Evolutionary conservation across 163 green algal species (phyloP).

Genomic region (Coccomyxa subellipsoidea): DNA sequence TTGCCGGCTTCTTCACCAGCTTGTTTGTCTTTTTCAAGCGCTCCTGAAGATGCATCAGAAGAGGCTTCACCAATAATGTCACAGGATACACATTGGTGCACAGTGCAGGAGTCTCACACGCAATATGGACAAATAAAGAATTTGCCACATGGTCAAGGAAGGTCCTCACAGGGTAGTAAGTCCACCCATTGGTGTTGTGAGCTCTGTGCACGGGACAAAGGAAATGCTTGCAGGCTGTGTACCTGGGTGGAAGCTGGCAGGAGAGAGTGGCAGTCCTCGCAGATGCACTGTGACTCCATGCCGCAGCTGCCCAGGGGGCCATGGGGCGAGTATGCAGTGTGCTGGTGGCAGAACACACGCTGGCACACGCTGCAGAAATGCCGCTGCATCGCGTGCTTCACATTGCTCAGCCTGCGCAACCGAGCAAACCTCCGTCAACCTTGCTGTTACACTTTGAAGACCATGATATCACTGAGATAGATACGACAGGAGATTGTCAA

Average conservation of each 20-base stretch:
- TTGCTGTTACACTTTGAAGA: too few species aligned
- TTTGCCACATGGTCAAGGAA: too few species aligned
- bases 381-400: constrained; percentile 16
- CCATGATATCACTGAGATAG: too few species aligned
- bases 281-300: constrained; percentile 45
- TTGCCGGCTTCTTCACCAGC: constrained; percentile 9
- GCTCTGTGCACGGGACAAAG: too few species aligned
- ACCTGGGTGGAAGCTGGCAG: constrained; percentile 9
- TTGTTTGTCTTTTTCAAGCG: constrained; percentile 15
- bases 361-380: constrained; percentile 52
- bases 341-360: constrained; percentile 35
- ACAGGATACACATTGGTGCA: too few species aligned
- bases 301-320: constrained; percentile 40
- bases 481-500: too few species aligned
- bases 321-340: constrained; percentile 48
- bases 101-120: too few species aligned
- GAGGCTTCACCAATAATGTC: too few species aligned
- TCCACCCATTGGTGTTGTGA: too few species aligned
- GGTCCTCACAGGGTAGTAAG: too few species aligned
- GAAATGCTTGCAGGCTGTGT: neutral
- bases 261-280: constrained; percentile 32
- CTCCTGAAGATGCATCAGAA: neutral
- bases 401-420: neutral
- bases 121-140: too few species aligned
- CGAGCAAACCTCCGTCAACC: too few species aligned